Evolutionary conservation across 2,329 filamentous ascomycete species (phyloP).

Genomic region (Cadophora malorum): DNA sequence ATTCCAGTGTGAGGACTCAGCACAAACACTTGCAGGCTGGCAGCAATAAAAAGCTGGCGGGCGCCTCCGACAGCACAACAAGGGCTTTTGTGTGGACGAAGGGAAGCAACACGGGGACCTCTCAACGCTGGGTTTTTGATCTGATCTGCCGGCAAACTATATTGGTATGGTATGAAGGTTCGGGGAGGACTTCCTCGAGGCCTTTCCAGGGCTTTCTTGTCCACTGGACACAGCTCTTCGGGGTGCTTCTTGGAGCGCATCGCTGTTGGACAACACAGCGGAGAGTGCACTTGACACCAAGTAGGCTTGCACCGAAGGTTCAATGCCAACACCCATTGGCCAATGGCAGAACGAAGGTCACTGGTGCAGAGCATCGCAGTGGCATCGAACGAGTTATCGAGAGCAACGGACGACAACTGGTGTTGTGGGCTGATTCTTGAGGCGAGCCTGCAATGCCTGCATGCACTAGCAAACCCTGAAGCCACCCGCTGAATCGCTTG

Average conservation of each 20-base stretch:
- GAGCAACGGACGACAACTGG: constrained; percentile 31
- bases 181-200: constrained; percentile 10
- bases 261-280: neutral
- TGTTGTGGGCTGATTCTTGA: constrained; percentile 37
- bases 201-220: neutral
- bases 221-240: neutral
- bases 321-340: constrained; percentile 4
- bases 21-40: neutral
- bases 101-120: neutral
- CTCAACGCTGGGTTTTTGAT: neutral
- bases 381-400: constrained; percentile 18
- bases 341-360: constrained; percentile 3
- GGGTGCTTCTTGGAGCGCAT: neutral
- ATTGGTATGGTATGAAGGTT: neutral
- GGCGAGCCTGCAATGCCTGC: neutral
- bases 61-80: constrained; percentile 24
- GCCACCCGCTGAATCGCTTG: neutral
- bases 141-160: neutral
- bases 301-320: neutral
- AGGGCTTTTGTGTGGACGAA: constrained; percentile 4
- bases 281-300: constrained; percentile 17
- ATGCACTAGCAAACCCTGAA: constrained; percentile 9
- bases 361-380: neutral
- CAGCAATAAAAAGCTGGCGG: constrained; percentile 27
- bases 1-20: constrained; percentile 12